A percentile compares a stretch with the other conserved stretches of the same genome.
Conservation (phyloP, 306 rosid species). For the Chamaecrista fasciculata region DNA sequence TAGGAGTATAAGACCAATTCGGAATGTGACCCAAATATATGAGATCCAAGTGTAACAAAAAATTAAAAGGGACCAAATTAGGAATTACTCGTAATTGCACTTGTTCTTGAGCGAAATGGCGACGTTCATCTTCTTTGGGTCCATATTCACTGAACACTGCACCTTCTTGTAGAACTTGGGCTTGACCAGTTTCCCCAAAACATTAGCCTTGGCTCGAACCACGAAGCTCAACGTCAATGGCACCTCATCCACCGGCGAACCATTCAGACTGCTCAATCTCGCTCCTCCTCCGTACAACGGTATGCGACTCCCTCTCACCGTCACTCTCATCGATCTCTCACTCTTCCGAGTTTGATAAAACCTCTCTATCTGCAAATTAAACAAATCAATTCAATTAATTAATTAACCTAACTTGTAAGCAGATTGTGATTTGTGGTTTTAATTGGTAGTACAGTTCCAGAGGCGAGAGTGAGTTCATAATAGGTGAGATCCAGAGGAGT, state of each 20-base stretch:
- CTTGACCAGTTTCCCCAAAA: constrained; percentile 74
- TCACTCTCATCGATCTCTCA: constrained; percentile 49
- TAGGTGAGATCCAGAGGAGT: constrained; percentile 68
- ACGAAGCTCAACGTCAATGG: constrained; percentile 48
- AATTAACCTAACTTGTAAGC: too few species aligned
- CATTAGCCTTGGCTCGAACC: constrained; percentile 70
- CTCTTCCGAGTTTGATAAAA: constrained; percentile 80
- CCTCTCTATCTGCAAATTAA: constrained; percentile 43
- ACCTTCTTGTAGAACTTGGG: constrained; percentile 70
- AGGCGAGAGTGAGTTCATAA: constrained; percentile 68
- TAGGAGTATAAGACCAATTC: too few species aligned
- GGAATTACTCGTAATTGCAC: constrained; percentile 44
- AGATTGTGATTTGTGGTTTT: too few species aligned
- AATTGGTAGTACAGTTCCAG: constrained; percentile 50
- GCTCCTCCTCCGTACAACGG: constrained; percentile 92
- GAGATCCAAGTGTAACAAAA: too few species aligned
- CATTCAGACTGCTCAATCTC: constrained; percentile 52
- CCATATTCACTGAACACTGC: constrained; percentile 58
- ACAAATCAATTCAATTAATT: background rate
- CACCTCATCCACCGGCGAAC: constrained; percentile 55
- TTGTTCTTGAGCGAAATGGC: constrained; percentile 52
- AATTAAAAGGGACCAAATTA: too few species aligned
- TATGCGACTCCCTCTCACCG: constrained; percentile 51
- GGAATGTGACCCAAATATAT: too few species aligned
- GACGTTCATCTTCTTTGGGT: constrained; percentile 64